Evolutionary conservation across 257 asterid species (phyloP), one percentile per base, ranked within the genome.

Genomic region (Ilex aquifolium): DNA sequence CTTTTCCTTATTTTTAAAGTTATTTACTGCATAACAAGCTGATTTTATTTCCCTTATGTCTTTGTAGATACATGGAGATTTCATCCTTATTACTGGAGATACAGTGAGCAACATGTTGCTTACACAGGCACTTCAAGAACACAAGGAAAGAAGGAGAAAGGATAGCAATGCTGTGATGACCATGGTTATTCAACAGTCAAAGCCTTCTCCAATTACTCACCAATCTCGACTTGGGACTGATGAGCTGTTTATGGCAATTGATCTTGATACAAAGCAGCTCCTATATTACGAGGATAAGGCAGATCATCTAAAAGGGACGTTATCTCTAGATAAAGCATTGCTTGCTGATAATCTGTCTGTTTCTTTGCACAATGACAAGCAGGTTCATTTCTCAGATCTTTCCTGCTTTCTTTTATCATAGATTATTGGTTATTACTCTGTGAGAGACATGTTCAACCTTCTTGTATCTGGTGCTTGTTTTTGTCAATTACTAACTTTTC

Each of bases 21-120:
- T 64, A 32, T 55, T 31, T 48, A 29, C 46, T 17, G 9, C 46
- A 1, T 50, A 64, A 69, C 39, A 13, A 57, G 70, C 59, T 67
- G 44, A 51, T 65, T 56, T 48, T 40, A 21, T 51, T 50, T 70
- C 32, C 57, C 63, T 65, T 21, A 21, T 75, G 69, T 58, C 63
- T 70, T 67, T 73, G 80, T 64, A 92, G 98, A 82, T 92, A 73
- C 80, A 76, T 4, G 97, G 99, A 64, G 97, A 93, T 80, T 93
- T 93, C 56, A 54, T 93, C 75, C 96, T 93, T 63, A 95, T 93
- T 51, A 77, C 85, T 61, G 99, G 99, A 73, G 99, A 93, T 77
- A 93, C 97, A 9, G 87, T 93, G 57, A 93, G 99, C 85, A 93
- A 90, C 74, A 93, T 93, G 99, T 74, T 97, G 32, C 95, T 93